A percentile compares a stretch with the other conserved stretches of the same genome.
Evolutionary conservation across 1,284 basidiomycete genomes (phyloP).

Genomic region (Irpex lacteus): DNA sequence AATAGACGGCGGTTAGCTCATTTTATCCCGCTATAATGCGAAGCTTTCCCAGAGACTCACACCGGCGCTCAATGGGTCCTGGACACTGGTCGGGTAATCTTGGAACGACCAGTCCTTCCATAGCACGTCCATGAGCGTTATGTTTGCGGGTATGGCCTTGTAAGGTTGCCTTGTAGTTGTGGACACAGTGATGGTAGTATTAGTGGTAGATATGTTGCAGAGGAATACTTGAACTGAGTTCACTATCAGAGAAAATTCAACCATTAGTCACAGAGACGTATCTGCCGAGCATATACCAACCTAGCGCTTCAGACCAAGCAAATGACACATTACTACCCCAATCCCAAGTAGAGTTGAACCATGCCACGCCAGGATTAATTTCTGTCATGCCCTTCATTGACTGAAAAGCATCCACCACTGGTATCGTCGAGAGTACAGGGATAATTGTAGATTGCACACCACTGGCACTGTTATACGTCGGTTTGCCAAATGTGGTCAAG

Average conservation of each 20-base stretch:
- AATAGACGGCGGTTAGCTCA: too few relatives aligned
- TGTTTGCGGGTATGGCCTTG: neutral
- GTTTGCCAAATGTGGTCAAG: too few relatives aligned
- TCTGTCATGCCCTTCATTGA: neutral
- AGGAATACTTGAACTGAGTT: neutral
- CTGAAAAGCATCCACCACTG: neutral
- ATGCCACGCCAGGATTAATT: too few relatives aligned
- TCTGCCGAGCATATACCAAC: too few relatives aligned
- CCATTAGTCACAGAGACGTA: too few relatives aligned
- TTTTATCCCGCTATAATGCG: neutral
- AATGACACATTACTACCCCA: too few relatives aligned
- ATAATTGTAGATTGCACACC: too few relatives aligned
- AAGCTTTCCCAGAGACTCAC: neutral
- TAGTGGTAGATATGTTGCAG: neutral
- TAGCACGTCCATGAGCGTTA: neutral
- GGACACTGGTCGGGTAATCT: neutral
- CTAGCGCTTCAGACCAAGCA: too few relatives aligned
- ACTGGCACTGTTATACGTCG: too few relatives aligned
- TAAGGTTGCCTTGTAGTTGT: neutral
- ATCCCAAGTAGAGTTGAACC: too few relatives aligned
- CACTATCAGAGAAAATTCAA: neutral
- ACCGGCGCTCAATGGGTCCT: neutral
- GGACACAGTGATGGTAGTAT: neutral
- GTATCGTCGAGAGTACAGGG: neutral
- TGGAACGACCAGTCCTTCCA: too few relatives aligned